Percentiles rank a stretch among this genome's conserved stretches.
Conservation (phyloP, 805 yeast genomes). For the Pichia insulana region DNA sequence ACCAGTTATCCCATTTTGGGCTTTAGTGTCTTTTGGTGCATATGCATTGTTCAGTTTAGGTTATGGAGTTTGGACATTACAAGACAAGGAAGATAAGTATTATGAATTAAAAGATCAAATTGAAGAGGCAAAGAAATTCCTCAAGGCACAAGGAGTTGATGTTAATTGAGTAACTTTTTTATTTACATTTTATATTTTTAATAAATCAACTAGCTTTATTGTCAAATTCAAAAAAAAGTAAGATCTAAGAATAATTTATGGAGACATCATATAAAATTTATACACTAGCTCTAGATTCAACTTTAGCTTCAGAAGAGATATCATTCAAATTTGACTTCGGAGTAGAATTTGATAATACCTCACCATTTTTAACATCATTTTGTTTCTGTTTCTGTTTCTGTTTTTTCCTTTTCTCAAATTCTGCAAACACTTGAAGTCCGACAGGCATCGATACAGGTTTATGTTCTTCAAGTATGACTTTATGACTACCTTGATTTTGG, state of each 20-base stretch:
- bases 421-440: conserved; percentile 73
- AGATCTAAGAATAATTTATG: too few species aligned
- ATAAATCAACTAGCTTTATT: background rate
- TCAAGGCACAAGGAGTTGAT: conserved; percentile 47
- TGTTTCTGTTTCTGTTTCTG: background rate
- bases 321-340: background rate
- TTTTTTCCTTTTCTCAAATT: conserved; percentile 58
- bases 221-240: too few species aligned
- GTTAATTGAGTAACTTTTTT: conserved; percentile 27
- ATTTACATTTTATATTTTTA: background rate
- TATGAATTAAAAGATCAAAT: conserved; percentile 50
- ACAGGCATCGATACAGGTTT: conserved; percentile 47
- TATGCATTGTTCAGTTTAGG: conserved; percentile 63
- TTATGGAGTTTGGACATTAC: conserved; percentile 58
- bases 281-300: too few species aligned
- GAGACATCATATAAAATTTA: too few species aligned
- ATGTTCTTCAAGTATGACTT: conserved; percentile 20
- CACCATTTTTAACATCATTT: background rate
- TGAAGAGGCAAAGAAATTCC: conserved; percentile 52
- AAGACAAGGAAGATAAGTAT: conserved; percentile 63
- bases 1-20: conserved; percentile 67
- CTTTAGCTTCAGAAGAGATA: background rate
- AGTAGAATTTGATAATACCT: background rate
- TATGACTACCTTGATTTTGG: conserved; percentile 22
- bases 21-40: conserved; percentile 56